phyloP scores from a whole-genome alignment of 2,329 filamentous ascomycete species.

The Calonectria crousiana region DNA sequence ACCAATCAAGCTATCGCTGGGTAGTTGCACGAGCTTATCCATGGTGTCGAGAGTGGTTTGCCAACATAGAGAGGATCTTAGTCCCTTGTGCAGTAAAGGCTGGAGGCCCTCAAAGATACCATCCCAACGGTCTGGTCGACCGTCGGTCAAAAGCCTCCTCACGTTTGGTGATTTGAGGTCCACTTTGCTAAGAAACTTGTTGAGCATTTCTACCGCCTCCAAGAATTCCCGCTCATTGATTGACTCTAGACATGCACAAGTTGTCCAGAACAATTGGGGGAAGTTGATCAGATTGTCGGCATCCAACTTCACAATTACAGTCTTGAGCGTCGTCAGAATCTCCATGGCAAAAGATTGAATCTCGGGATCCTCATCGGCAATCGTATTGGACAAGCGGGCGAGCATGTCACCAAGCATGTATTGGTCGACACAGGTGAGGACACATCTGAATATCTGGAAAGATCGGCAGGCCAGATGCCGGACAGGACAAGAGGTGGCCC shows the following conservation, averaged over 20 bases:
- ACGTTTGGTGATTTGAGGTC: slow-evolving; percentile 80
- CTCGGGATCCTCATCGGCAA: slow-evolving; percentile 93
- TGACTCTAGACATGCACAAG: slow-evolving; percentile 94
- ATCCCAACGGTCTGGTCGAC: slow-evolving; percentile 88
- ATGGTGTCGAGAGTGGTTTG: slow-evolving; percentile 82
- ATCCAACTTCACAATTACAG: slow-evolving; percentile 87
- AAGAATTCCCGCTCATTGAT: slow-evolving; percentile 97
- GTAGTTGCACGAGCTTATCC: slow-evolving; percentile 82
- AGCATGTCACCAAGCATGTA: slow-evolving; percentile 98
- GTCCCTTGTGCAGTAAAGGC: slow-evolving; percentile 87
- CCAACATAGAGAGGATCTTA: slow-evolving; percentile 87
- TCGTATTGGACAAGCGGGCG: slow-evolving; percentile 92
- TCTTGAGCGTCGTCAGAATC: slow-evolving; percentile 92
- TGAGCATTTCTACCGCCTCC: slow-evolving; percentile 91
- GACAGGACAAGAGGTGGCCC: slow-evolving; percentile 97
- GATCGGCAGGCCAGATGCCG: slow-evolving; percentile 95
- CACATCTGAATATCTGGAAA: slow-evolving; percentile 96
- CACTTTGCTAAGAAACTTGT: slow-evolving; percentile 85
- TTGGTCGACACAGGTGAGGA: slow-evolving; percentile 90
- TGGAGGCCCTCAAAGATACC: slow-evolving; percentile 89
- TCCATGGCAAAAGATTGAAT: slow-evolving; percentile 99
- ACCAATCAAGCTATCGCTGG: slow-evolving; percentile 84
- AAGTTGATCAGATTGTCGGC: slow-evolving; percentile 86
- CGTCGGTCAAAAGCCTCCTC: slow-evolving; percentile 79
- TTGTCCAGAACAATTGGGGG: slow-evolving; percentile 97